Evolutionary conservation across 768 basidiomycete species (phyloP).

Genomic region (Leccinum rimulosum): DNA sequence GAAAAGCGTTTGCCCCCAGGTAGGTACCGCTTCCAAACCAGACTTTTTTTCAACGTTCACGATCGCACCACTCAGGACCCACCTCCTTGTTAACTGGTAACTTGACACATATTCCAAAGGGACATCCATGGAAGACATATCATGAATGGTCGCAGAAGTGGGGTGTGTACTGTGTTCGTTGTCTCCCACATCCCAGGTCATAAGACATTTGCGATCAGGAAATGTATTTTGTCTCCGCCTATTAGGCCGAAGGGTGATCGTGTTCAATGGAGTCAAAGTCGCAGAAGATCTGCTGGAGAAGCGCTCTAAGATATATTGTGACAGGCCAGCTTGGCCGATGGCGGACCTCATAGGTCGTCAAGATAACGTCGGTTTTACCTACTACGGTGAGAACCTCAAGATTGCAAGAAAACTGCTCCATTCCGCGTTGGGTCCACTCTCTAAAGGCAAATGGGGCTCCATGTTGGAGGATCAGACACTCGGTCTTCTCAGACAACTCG

Average conservation of each 20-base stretch:
- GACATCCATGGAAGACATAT: slow-evolving; percentile 8
- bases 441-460: neutral
- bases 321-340: slow-evolving; percentile 48
- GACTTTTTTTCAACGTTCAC: neutral
- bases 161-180: slow-evolving; percentile 21
- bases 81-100: neutral
- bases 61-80: neutral
- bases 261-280: slow-evolving; percentile 42
- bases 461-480: slow-evolving; percentile 8
- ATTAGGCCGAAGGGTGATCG: slow-evolving; percentile 41
- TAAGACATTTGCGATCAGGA: slow-evolving; percentile 10
- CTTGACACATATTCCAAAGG: neutral
- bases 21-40: neutral
- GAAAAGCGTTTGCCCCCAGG: neutral
- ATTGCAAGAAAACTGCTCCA: slow-evolving; percentile 43
- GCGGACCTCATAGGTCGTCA: slow-evolving; percentile 42
- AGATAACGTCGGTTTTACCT: slow-evolving; percentile 35
- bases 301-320: slow-evolving; percentile 45
- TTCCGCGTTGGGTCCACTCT: slow-evolving; percentile 30
- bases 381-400: slow-evolving; percentile 17
- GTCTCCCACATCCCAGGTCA: neutral
- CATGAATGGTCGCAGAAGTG: slow-evolving; percentile 3
- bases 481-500: slow-evolving; percentile 2
- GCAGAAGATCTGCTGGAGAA: slow-evolving; percentile 44
- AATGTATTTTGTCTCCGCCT: slow-evolving; percentile 43